phyloP scores from a whole-genome alignment of 148 eudicot species.

The Selenicereus undatus region DNA sequence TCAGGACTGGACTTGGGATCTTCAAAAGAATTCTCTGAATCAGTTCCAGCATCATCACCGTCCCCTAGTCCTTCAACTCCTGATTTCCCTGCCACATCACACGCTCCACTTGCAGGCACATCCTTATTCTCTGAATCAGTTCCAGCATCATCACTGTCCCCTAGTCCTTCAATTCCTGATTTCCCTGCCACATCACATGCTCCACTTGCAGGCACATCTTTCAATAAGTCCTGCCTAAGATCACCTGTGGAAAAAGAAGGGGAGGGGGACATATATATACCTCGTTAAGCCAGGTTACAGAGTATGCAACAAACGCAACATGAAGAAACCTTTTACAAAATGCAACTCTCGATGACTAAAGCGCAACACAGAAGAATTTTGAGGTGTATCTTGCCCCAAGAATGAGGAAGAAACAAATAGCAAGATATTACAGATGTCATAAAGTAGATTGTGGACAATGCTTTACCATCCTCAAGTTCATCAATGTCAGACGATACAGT shows the following conservation, averaged over 20 bases:
- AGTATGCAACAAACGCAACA: conserved; percentile 2
- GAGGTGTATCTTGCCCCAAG: conserved; percentile 13
- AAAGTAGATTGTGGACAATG: conserved; percentile 10
- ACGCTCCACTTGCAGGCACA: conserved; percentile 23
- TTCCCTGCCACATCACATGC: conserved; percentile 33
- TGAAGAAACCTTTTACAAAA: background rate
- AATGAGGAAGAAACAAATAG: background rate
- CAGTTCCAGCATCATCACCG: conserved; percentile 35
- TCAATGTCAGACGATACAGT: conserved; percentile 37
- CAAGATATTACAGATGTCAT: background rate
- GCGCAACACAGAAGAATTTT: background rate
- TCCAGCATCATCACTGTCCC: conserved; percentile 33
- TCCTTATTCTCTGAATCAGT: conserved; percentile 39
- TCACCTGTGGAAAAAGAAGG: conserved; percentile 32
- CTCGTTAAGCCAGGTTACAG: background rate
- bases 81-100: conserved; percentile 35
- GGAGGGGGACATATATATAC: background rate
- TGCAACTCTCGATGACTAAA: background rate
- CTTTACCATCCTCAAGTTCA: conserved; percentile 48
- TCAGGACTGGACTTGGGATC: conserved; percentile 24
- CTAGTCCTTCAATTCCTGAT: conserved; percentile 24
- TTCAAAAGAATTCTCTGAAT: conserved; percentile 37
- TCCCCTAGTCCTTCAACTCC: conserved; percentile 26
- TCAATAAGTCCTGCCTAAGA: conserved; percentile 27
- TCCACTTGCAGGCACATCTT: conserved; percentile 28